Evolutionary conservation across 2,329 filamentous ascomycete genomes (phyloP).

Genomic region (Trichoderma sp.): DNA sequence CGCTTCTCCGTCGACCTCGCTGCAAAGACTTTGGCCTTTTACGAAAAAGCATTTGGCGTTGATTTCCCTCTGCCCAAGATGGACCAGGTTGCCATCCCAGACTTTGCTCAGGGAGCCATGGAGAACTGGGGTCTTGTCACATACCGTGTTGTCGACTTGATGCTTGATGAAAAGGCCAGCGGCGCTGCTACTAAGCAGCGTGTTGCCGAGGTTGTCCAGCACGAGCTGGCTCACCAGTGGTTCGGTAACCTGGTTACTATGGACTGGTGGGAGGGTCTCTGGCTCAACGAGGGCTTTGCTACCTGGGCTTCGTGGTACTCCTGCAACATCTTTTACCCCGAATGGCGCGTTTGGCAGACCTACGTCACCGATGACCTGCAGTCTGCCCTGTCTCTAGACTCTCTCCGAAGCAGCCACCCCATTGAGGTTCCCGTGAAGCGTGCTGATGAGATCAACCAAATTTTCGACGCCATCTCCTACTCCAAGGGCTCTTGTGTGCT

Average conservation of each 20-base stretch:
- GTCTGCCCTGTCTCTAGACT: slow-evolving; percentile 84
- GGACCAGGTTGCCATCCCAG: slow-evolving; percentile 70
- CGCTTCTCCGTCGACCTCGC: slow-evolving; percentile 89
- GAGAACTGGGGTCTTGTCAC: slow-evolving; percentile 98
- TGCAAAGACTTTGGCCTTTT: slow-evolving; percentile 87
- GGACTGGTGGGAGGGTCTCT: slow-evolving; percentile 98
- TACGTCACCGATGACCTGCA: slow-evolving; percentile 94
- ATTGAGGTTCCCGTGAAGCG: slow-evolving; percentile 96
- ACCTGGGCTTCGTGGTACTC: slow-evolving; percentile 64
- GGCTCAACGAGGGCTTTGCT: slow-evolving; percentile 94
- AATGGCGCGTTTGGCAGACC: slow-evolving; percentile 97
- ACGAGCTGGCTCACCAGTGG: slow-evolving; percentile 97
- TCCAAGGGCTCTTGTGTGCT: slow-evolving; percentile 95
- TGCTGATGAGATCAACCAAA: slow-evolving; percentile 95
- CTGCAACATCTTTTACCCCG: slow-evolving; percentile 92
- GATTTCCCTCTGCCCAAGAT: slow-evolving; percentile 59
- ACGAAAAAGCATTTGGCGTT: slow-evolving; percentile 91
- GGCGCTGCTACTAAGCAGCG: slow-evolving; percentile 89
- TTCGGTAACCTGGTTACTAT: slow-evolving; percentile 97
- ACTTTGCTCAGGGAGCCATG: slow-evolving; percentile 96
- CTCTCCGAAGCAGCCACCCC: slow-evolving; percentile 89
- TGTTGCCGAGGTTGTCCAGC: slow-evolving; percentile 93
- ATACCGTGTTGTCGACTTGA: slow-evolving; percentile 80
- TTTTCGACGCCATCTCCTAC: slow-evolving; percentile 97
- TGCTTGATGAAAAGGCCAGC: slow-evolving; percentile 89